Evolutionary conservation across 2,329 filamentous ascomycete genomes (phyloP).

Genomic region (Fusarium torulosum): DNA sequence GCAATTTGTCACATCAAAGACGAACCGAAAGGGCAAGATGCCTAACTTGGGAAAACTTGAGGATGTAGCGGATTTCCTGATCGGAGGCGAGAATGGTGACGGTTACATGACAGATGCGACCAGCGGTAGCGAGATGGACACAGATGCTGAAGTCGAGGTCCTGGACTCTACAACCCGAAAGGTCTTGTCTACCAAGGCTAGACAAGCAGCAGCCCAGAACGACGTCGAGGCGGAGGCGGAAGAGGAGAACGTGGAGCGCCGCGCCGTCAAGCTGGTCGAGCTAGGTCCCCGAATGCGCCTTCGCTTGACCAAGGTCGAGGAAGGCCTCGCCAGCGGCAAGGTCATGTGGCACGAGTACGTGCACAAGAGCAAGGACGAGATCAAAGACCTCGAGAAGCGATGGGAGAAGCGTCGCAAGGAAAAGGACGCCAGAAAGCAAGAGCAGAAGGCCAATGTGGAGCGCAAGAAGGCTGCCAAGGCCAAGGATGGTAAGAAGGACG

Average conservation of each 20-base stretch:
- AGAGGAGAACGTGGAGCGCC: conserved; percentile 77
- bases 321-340: conserved; percentile 89
- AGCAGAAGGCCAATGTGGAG: conserved; percentile 92
- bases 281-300: conserved; percentile 90
- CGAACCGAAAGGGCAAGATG: conserved; percentile 74
- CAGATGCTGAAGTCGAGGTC: conserved; percentile 95
- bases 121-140: conserved; percentile 92
- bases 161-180: conserved; percentile 73
- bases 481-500: conserved; percentile 55
- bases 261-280: conserved; percentile 92
- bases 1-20: conserved; percentile 74
- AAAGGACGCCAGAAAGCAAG: conserved; percentile 83
- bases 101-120: conserved; percentile 87
- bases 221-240: conserved; percentile 61
- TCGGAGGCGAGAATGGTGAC: conserved; percentile 80
- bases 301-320: conserved; percentile 94
- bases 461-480: conserved; percentile 73
- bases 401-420: conserved; percentile 84
- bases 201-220: conserved; percentile 56
- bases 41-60: conserved; percentile 92
- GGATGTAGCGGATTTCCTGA: conserved; percentile 94
- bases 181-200: conserved; percentile 67
- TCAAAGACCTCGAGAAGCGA: conserved; percentile 81
- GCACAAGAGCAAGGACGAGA: conserved; percentile 82
- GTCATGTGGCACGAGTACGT: conserved; percentile 99